Base-by-base conservation (phyloP, 2,329 filamentous ascomycete species). In the Cercospora sp. region DNA sequence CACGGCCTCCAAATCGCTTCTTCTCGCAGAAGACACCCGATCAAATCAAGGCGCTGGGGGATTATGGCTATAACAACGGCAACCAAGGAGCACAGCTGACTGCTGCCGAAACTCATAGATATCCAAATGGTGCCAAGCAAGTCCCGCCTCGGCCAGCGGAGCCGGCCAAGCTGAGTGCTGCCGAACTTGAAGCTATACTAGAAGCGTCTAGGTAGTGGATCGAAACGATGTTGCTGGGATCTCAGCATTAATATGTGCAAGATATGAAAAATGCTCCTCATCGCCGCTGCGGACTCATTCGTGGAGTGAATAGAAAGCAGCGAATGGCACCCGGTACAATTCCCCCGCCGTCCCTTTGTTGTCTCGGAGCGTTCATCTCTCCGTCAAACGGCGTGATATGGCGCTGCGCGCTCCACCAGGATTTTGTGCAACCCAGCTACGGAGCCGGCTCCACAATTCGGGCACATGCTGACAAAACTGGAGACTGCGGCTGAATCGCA, bases 1-100 rank as follows among this genome's bases (percentile, higher is more conserved):
- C 72, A 21, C 66, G 73, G 34, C 73, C 72, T 26, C 49, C 55
- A 13, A 74, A 75, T 69, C 66, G 67, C 28, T 75, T 75, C 63
- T 75, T 75, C 37, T 60, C 66, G 26, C 30, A 40, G 3, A 57
- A 62, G 34, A 68, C 66, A 7, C 63, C 66, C 6, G 57, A 64
- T 61, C 66, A 68, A 51, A 68, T 68, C 6, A 45, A 62, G 51
- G 63, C 66, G 1, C 18, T 68, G 49, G 32, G 62, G n/a, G 59
- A 68, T 59, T 65, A 64, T 49, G 62, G 62, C 10, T 12, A 58
- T n/a, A 28, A 9, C 10, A 65, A 45, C 37, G 26, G 62, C 9
- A 58, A 65, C 37, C 51, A 49, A 28, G 66, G 63, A n/a, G 62
- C 63, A 16, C 62, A 61, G 16, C 43, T 68, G 66, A 68, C 66